Base-by-base conservation (phyloP, 352 stramenopile species). In the Pythium dissotocum region DNA sequence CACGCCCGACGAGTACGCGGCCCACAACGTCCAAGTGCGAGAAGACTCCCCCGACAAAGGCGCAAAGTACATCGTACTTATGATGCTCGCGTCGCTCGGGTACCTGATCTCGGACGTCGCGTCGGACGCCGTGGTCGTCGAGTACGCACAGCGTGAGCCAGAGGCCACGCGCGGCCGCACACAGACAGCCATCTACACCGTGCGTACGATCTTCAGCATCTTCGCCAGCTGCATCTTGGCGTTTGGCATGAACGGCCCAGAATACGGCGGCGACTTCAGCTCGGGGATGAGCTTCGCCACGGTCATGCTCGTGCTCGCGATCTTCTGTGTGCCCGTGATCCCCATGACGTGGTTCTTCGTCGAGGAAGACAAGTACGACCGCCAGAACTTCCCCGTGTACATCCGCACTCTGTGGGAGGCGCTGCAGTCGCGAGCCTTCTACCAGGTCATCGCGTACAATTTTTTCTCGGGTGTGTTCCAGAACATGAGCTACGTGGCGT, bases 101-200 rank as follows among this genome's bases (percentile, higher is more conserved):
- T 82, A 79, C 61, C 44, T 79, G 2, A 21, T 82, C 32, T 54
- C 73, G 33, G 75, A 82, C 28, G 71, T 77, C 35, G 67, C 75
- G 5, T 72, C 72, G 18, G 75, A 82, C 40, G 72, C 65, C 54
- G 66, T 79, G 24, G 70, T 82, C 33, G 66, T 72, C 42, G 66
- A 72, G 57, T 72, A 72, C 66, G 66, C 66, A 7, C 66, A 72
- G 66, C 66, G 66, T 33, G 66, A 72, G 36, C 66, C 66, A 26
- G 66, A 72, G 54, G 66, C 51, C n/a, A 64, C 68, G 35, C 66
- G 66, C 42, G 59, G 67, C 21, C 67, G 67, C 67, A 73, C 67
- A 33, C 67, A 72, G 65, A 72, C 65, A 4, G 59, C 65, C 16
- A 72, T 72, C 54, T 72, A 72, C 44, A 72, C 65, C 13, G 54